Evolutionary conservation across 2,329 filamentous ascomycete species (phyloP).

Genomic region (Diaporthe nobilis): DNA sequence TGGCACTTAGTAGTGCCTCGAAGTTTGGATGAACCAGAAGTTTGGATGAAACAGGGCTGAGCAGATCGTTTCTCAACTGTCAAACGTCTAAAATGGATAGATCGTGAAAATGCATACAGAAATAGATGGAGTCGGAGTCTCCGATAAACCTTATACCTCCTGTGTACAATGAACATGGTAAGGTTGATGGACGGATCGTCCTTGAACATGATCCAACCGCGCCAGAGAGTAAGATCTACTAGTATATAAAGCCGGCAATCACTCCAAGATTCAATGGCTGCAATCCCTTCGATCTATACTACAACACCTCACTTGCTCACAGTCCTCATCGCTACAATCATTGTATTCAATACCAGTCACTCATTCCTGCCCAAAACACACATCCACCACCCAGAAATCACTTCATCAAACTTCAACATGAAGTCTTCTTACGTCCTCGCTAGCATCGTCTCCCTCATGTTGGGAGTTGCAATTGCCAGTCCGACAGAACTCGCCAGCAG

Average conservation of each 20-base stretch:
- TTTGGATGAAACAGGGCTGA: neutral
- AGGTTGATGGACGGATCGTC: too few relatives aligned
- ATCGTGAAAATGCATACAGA: too few relatives aligned
- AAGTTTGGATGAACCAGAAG: neutral
- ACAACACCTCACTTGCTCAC: neutral
- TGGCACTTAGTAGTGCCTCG: neutral
- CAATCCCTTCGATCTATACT: neutral
- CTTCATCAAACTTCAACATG: neutral
- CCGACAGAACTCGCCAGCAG: neutral
- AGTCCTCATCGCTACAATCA: neutral
- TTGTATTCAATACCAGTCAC: neutral
- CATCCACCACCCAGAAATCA: neutral
- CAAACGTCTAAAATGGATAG: neutral
- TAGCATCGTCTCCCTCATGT: neutral
- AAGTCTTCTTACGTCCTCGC: neutral
- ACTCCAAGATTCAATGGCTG: neutral
- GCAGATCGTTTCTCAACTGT: neutral
- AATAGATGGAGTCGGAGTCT: neutral
- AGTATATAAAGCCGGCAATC: neutral
- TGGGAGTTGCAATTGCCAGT: conserved; percentile 3
- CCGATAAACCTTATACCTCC: neutral
- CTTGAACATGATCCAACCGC: too few relatives aligned
- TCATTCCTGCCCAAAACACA: neutral
- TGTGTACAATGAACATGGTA: neutral
- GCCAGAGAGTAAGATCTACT: neutral